A percentile compares a stretch with the other conserved stretches of the same genome.
phyloP scores from a whole-genome alignment of 2,329 filamentous ascomycete species.

The Aureobasidium melanogenum region DNA sequence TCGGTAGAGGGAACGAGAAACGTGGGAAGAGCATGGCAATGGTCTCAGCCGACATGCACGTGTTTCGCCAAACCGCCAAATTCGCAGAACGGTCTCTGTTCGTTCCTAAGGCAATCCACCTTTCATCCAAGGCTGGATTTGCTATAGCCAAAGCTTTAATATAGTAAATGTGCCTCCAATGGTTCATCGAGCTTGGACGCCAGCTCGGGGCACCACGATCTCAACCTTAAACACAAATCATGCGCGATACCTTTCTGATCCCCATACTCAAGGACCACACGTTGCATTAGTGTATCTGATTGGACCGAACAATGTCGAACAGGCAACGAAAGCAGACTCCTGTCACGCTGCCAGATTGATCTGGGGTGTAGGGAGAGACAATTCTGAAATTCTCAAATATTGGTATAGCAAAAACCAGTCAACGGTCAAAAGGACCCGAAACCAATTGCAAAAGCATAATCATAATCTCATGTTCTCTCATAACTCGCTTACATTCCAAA shows the following conservation, averaged over 20 bases:
- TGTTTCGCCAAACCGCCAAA: neutral
- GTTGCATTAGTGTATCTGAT: neutral
- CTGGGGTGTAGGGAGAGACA: neutral
- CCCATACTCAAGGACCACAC: neutral
- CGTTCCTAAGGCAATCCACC: neutral
- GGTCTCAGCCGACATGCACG: neutral
- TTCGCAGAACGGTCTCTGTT: neutral
- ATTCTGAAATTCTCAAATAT: neutral
- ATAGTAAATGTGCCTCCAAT: neutral
- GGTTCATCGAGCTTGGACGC: neutral
- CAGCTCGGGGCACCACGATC: neutral
- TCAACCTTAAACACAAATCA: slow-evolving; percentile 5
- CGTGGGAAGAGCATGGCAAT: neutral
- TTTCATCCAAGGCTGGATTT: neutral
- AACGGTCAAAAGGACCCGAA: neutral
- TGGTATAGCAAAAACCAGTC: neutral
- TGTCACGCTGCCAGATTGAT: neutral
- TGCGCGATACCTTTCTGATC: neutral
- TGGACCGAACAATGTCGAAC: neutral
- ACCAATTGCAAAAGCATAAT: neutral
- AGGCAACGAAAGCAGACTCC: neutral
- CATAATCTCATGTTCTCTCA: neutral
- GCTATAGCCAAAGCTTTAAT: neutral
- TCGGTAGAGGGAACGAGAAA: neutral
- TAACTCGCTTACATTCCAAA: neutral